Conservation (phyloP, 208 protist genomes). For the Crithidia brevicula region DNA sequence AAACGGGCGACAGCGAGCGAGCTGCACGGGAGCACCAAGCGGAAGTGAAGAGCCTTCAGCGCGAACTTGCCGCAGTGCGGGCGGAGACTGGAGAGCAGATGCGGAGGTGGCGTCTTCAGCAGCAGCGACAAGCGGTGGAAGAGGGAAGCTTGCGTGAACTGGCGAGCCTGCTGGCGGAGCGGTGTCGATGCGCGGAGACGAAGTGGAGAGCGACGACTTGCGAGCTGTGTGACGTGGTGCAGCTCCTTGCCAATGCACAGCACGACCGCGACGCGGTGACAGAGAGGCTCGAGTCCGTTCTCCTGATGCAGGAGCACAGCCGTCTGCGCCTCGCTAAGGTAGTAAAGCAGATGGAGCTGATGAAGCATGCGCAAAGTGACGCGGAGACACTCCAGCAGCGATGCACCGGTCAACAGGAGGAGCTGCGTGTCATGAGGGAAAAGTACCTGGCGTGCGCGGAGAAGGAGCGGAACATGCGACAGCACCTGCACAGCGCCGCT, state of each 20-base stretch:
- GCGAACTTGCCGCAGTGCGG: slow-evolving; percentile 1
- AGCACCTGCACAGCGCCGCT: slow-evolving; percentile 17
- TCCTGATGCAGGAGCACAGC: slow-evolving; percentile 20
- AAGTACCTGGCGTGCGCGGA: slow-evolving; percentile 25
- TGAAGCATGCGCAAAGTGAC: slow-evolving; percentile 19
- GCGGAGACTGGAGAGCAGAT: background rate
- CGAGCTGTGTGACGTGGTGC: slow-evolving; percentile 2
- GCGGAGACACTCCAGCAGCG: slow-evolving; percentile 26
- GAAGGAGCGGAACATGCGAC: slow-evolving; percentile 28
- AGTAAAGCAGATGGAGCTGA: slow-evolving; percentile 21
- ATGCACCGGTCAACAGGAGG: slow-evolving; percentile 15
- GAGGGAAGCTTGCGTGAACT: background rate
- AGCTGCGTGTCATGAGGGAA: slow-evolving; percentile 25
- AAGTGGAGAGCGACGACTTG: slow-evolving; percentile 19
- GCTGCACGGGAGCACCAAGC: background rate
- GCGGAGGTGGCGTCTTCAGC: background rate
- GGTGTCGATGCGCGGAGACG: slow-evolving; percentile 24
- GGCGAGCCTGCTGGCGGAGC: slow-evolving; percentile 32
- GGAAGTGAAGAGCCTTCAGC: background rate
- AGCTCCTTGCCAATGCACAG: background rate
- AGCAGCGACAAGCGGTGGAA: background rate
- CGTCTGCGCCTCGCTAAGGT: slow-evolving; percentile 17
- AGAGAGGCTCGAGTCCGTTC: background rate
- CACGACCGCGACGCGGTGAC: slow-evolving; percentile 1
- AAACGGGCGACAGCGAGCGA: background rate